Evolutionary conservation across 2,329 filamentous ascomycete genomes (phyloP).

Genomic region (Nothomitra cinnamomea): DNA sequence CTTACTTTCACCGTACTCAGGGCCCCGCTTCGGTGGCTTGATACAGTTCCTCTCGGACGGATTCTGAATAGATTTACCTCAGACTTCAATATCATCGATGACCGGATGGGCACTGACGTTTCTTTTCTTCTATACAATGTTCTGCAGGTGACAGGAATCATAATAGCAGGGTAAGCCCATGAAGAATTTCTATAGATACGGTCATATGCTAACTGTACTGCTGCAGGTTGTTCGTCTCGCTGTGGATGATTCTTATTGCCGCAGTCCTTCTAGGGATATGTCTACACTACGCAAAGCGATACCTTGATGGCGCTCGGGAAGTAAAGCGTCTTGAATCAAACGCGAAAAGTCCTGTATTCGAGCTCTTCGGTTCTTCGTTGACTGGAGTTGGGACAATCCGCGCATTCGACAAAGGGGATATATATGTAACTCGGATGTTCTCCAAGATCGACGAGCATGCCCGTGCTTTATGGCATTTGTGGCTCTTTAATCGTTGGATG

Average conservation of each 20-base stretch:
- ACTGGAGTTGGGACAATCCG: slow-evolving; percentile 60
- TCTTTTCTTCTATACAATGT: slow-evolving; percentile 41
- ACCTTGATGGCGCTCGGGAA: slow-evolving; percentile 54
- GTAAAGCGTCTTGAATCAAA: slow-evolving; percentile 63
- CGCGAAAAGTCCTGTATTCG: slow-evolving; percentile 62
- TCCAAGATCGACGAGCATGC: slow-evolving; percentile 3
- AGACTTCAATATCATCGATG: slow-evolving; percentile 61
- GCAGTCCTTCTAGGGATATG: slow-evolving; percentile 39
- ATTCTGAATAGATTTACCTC: slow-evolving; percentile 64
- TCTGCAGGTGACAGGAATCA: slow-evolving; percentile 46
- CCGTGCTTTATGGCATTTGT: slow-evolving; percentile 16
- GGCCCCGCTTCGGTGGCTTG: slow-evolving; percentile 61
- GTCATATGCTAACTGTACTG: slow-evolving; percentile 8
- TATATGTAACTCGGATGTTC: slow-evolving; percentile 38
- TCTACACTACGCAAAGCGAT: slow-evolving; percentile 40
- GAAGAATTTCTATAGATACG: neutral
- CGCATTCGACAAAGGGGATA: slow-evolving; percentile 50
- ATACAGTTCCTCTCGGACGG: slow-evolving; percentile 61
- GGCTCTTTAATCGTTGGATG: slow-evolving; percentile 21
- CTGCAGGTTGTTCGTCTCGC: slow-evolving; percentile 43
- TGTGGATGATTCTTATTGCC: slow-evolving; percentile 46
- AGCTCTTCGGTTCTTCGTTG: slow-evolving; percentile 59
- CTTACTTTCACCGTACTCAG: slow-evolving; percentile 51
- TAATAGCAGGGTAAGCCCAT: slow-evolving; percentile 36
- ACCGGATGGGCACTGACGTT: slow-evolving; percentile 44